phyloP scores from a whole-genome alignment of 306 rosid genomes.

The Clitoria ternatea region DNA sequence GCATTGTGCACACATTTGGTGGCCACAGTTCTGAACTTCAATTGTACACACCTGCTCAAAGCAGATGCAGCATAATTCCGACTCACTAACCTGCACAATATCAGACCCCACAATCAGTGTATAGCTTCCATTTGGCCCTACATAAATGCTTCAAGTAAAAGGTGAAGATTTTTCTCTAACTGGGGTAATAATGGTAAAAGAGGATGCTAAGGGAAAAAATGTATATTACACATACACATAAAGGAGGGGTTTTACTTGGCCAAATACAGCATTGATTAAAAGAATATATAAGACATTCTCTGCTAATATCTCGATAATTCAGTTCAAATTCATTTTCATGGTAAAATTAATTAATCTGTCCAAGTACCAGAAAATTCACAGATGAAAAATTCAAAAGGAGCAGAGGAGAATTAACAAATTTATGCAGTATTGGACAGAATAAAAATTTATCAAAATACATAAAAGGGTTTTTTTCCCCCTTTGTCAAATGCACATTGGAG shows the following conservation, averaged over 20 bases:
- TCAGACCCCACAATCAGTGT: conserved; percentile 18
- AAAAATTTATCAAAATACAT: not conserved
- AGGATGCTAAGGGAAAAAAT: not conserved
- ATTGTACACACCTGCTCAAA: conserved; percentile 90
- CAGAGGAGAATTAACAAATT: not conserved
- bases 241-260: not conserved
- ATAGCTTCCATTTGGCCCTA: not conserved
- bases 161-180: not conserved
- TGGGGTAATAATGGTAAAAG: not conserved
- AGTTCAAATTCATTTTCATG: not conserved
- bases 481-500: not conserved
- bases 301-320: not conserved
- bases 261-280: not conserved
- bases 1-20: conserved; percentile 99
- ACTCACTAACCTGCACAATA: conserved; percentile 73
- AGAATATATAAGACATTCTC: not conserved
- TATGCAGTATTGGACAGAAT: not conserved
- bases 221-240: not conserved
- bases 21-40: conserved; percentile 90
- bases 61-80: conserved; percentile 89
- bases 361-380: not conserved
- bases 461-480: not conserved
- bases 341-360: not conserved
- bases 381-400: not conserved
- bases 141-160: not conserved